Evolutionary conservation across 108 stramenopile genomes (phyloP), one percentile per base, ranked within the genome.

Genomic region (Pseudonitzschia multiseries): DNA sequence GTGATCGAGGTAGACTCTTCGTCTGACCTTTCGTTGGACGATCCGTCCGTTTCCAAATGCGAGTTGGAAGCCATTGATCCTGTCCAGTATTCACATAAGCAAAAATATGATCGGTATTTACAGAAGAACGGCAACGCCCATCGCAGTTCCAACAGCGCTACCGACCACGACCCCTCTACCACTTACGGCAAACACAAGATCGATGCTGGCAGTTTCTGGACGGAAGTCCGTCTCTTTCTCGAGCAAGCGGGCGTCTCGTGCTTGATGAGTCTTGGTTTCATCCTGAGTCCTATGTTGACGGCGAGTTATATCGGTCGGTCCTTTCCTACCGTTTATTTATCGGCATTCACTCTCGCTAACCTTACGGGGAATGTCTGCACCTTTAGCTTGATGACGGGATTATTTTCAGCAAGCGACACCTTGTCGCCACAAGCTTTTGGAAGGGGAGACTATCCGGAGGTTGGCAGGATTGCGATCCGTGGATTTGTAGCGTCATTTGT

Each of bases 381-480:
- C 0, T 59, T 83, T 21, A 40, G 68, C 0, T 0, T 86, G 29
- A 26, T 86, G 21, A 2, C 24, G 14, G 85, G 85, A 15, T 21
- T 86, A 3, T 79, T 64, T 31, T 56, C 51, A 6, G 85, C 85
- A 0, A 13, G 57, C 18, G 85, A 86, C 64, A 86, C 85, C 4
- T 43, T 83, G 56, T 50, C 60, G 42, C 82, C 85, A 0, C 85
- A 81, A 64, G 85, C 85, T 0, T 83, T 66, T 76, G 80, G 76
- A 12, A 74, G 77, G n/a, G 32, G 29, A 20, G 80, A 83, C 68
- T 67, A 74, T 40, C 71, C 52, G 0, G 70, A 81, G 71, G 85
- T 86, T 2, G 85, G 81, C 42, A 44, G 69, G 64, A 31, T 83
- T 0, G 79, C 80, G 26, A 79, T 86, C 15, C 73, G 85, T 32